Evolutionary conservation across 305 asterid species (phyloP).

Genomic region (Plantago coronopus): DNA sequence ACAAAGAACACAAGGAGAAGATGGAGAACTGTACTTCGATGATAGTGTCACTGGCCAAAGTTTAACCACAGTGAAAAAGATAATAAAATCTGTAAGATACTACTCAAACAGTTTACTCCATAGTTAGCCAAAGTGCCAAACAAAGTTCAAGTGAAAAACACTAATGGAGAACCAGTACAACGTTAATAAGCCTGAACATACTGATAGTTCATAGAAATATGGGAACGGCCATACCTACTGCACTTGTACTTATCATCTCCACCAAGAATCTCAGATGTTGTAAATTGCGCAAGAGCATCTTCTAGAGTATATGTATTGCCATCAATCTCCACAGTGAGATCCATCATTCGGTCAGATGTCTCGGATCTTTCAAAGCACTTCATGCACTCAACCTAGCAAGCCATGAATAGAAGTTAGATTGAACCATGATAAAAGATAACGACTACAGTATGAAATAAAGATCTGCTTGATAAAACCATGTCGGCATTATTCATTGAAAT

Average conservation of each 20-base stretch:
- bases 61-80: too few relatives aligned
- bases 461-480: too few relatives aligned
- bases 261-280: conserved; percentile 50
- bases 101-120: too few relatives aligned
- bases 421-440: too few relatives aligned
- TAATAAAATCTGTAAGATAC: too few relatives aligned
- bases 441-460: too few relatives aligned
- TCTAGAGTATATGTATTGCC: conserved; percentile 48
- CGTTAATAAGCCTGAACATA: conserved; percentile 8
- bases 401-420: too few relatives aligned
- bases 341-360: conserved; percentile 47
- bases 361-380: conserved; percentile 53
- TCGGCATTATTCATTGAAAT: conserved; percentile 11
- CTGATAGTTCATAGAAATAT: conserved; percentile 10
- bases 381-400: conserved; percentile 52
- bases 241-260: conserved; percentile 64
- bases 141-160: neutral
- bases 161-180: neutral
- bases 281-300: conserved; percentile 52
- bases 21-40: too few relatives aligned
- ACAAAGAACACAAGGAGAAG: neutral
- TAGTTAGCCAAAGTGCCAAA: too few relatives aligned
- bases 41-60: too few relatives aligned
- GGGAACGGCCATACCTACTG: conserved; percentile 35
- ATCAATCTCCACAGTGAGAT: conserved; percentile 55